Evolutionary conservation across 148 eudicot species (phyloP).

Genomic region (Rhododendron vialii): DNA sequence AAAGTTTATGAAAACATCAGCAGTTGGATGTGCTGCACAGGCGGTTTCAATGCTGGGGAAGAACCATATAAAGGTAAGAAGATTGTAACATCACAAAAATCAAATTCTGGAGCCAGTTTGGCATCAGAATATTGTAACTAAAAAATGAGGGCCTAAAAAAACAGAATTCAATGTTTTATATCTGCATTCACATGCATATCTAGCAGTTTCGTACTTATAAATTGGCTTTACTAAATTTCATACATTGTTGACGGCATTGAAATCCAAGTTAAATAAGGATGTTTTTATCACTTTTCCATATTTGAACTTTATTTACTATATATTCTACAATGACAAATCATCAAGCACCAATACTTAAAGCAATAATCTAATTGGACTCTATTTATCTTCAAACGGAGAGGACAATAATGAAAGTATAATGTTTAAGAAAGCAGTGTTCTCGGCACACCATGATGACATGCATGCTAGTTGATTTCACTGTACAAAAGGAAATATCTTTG

Average conservation of each 20-base stretch:
- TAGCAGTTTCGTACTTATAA: background rate
- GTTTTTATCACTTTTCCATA: background rate
- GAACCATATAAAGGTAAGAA: constrained; percentile 6
- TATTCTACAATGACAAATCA: background rate
- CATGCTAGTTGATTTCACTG: background rate
- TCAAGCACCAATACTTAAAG: background rate
- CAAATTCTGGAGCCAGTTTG: background rate
- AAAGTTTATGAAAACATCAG: constrained; percentile 97
- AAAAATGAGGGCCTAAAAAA: background rate
- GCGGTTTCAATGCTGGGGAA: constrained; percentile 82
- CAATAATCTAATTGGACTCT: background rate
- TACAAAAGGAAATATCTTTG: background rate
- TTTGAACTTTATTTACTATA: background rate
- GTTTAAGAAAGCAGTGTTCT: background rate
- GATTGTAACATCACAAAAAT: background rate
- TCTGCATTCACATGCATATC: background rate
- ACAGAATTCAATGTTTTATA: background rate
- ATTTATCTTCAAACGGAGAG: background rate
- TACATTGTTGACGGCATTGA: background rate
- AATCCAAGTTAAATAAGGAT: background rate
- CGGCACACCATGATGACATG: background rate
- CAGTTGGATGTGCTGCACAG: constrained; percentile 93
- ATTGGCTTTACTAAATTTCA: background rate
- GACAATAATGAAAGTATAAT: background rate
- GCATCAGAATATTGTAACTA: background rate